A percentile compares a stretch with the other conserved stretches of the same genome.
Evolutionary conservation across 768 basidiomycete species (phyloP).

Genomic region (Collybia mongolica): DNA sequence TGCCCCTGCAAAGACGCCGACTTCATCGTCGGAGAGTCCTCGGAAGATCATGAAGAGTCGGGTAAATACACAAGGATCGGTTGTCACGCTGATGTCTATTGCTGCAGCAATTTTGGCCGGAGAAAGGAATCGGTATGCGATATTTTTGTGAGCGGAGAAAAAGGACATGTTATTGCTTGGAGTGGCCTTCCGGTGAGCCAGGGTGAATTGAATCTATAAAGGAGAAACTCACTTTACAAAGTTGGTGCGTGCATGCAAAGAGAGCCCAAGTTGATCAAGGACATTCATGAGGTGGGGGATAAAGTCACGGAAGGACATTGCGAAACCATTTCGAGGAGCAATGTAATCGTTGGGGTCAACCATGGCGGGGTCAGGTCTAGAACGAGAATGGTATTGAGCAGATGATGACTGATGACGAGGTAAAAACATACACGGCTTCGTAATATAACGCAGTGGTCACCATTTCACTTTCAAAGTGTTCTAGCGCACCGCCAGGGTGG

Average conservation of each 20-base stretch:
- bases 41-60: constrained; percentile 86
- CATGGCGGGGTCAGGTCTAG: constrained; percentile 74
- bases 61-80: constrained; percentile 79
- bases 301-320: constrained; percentile 81
- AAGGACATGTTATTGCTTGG: constrained; percentile 71
- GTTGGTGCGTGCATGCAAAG: constrained; percentile 75
- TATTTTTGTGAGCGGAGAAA: constrained; percentile 79
- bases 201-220: neutral
- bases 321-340: constrained; percentile 79
- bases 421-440: constrained; percentile 68
- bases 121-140: constrained; percentile 86
- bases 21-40: constrained; percentile 78
- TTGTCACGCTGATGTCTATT: constrained; percentile 84
- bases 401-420: neutral
- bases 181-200: constrained; percentile 2
- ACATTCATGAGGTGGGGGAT: constrained; percentile 78
- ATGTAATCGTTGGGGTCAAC: constrained; percentile 79
- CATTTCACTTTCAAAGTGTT: constrained; percentile 83
- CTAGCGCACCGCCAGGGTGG: constrained; percentile 82
- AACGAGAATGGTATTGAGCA: constrained; percentile 3
- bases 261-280: constrained; percentile 84
- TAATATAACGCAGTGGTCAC: constrained; percentile 82
- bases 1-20: constrained; percentile 69
- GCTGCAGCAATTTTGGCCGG: constrained; percentile 79
- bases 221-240: constrained; percentile 66